Base-by-base conservation (phyloP, 768 basidiomycete genomes). In the Pisolithus tinctorius region DNA sequence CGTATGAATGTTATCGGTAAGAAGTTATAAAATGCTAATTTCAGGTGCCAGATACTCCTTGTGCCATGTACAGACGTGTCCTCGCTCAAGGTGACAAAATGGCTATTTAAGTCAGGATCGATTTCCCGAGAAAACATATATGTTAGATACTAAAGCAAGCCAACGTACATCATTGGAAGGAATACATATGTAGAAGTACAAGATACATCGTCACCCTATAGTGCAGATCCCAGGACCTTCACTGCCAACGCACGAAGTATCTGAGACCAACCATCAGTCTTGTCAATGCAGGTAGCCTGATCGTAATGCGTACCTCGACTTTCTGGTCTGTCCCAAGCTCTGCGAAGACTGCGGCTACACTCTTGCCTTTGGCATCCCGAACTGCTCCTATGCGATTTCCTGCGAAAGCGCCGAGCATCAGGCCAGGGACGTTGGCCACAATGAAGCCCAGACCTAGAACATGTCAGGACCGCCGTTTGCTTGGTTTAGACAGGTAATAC, bases 331-430 rank as follows among this genome's bases (percentile, higher is more conserved):
- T 79, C 16, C 82, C 84, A 25, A 96, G 75, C 20, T 87, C 79
- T 43, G 74, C 70, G 65, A 97, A 97, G 16, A 96, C 93, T 8
- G 86, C 78, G 2, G 88, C 92, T 23, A 97, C 93, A 55, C 86
- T 87, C 76, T 90, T 92, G 9, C 93, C 88, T 72, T 97, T 97
- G 4, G 93, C 93, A 62, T 97, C 93, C 51, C 93, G 76, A 44
- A 97, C 75, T 3, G 93, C 91, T 40, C 93, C 93, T 27, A 96
- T 70, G n/a, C 90, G 75, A 63, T 93, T 95, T 0, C 93, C 93
- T 0, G 91, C 89, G 57, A 85, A 79, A 3, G 86, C 89, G 47
- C 93, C 93, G 17, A 93, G 75, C 71, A 93, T 78, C 13, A 91
- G 73, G 6, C 93, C 93, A 8, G 93, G 93, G 1, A 93, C 61